Evolutionary conservation across 768 basidiomycete species (phyloP).

Genomic region (Antrodiella citrinella): DNA sequence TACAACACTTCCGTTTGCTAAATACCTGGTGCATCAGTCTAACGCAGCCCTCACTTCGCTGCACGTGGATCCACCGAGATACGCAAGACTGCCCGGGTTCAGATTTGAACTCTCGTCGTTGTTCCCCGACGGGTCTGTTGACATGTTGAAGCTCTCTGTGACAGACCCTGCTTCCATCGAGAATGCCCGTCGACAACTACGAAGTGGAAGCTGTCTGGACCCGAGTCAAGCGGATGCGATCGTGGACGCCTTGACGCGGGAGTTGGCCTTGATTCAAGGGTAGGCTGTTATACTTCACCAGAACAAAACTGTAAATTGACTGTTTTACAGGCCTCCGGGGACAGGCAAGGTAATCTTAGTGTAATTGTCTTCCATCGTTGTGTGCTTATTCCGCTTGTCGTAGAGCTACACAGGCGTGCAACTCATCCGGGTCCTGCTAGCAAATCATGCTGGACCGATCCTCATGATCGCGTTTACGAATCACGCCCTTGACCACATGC

Average conservation of each 20-base stretch:
- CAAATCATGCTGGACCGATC: slow-evolving; percentile 44
- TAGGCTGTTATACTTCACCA: slow-evolving; percentile 18
- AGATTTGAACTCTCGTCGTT: slow-evolving; percentile 47
- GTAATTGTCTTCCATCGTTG: background rate
- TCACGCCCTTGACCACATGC: slow-evolving; percentile 71
- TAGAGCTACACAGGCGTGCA: slow-evolving; percentile 66
- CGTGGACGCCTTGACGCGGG: slow-evolving; percentile 48
- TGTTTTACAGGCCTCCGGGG: slow-evolving; percentile 52
- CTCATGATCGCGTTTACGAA: slow-evolving; percentile 64
- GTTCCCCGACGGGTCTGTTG: slow-evolving; percentile 30
- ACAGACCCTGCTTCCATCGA: slow-evolving; percentile 36
- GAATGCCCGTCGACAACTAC: slow-evolving; percentile 39
- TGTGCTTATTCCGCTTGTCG: background rate
- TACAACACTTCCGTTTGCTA: slow-evolving; percentile 44
- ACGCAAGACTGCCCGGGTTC: slow-evolving; percentile 48
- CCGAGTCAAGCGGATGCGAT: slow-evolving; percentile 66
- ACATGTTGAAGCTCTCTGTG: slow-evolving; percentile 33
- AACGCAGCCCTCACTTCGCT: slow-evolving; percentile 22
- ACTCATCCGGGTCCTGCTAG: slow-evolving; percentile 56
- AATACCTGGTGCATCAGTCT: slow-evolving; percentile 37
- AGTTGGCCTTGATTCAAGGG: slow-evolving; percentile 70
- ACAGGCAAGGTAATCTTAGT: slow-evolving; percentile 54
- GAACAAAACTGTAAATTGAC: too few relatives aligned
- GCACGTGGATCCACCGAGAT: slow-evolving; percentile 43
- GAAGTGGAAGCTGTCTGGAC: slow-evolving; percentile 47